A percentile compares a stretch with the other conserved stretches of the same genome.
These are phyloP conservation scores for Globomyces sp. DNA, from an alignment of 371 early-diverging fungal species.

Conservation along the genomic window DNA sequence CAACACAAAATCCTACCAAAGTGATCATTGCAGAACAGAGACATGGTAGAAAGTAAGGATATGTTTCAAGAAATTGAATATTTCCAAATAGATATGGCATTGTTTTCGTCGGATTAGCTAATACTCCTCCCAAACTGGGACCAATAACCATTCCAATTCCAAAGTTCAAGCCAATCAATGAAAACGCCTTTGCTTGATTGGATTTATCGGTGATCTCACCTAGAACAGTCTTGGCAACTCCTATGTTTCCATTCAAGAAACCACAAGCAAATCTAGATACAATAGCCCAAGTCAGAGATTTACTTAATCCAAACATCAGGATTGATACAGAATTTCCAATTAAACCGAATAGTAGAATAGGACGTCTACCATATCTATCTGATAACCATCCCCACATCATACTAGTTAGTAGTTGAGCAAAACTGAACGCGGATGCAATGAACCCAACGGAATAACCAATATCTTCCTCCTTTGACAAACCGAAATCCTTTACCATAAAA, in stretches of 20 bases:
- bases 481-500: conserved; percentile 41
- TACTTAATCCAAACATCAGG: conserved; percentile 70
- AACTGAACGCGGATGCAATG: conserved; percentile 19
- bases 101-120: conserved; percentile 69
- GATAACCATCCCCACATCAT: conserved; percentile 46
- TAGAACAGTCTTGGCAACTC: conserved; percentile 80
- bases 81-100: conserved; percentile 69
- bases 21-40: conserved; percentile 63
- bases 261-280: conserved; percentile 66
- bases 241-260: conserved; percentile 71
- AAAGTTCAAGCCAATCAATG: conserved; percentile 55
- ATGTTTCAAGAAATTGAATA: conserved; percentile 55
- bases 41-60: conserved; percentile 87
- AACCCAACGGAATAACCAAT: conserved; percentile 31
- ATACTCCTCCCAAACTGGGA: conserved; percentile 67
- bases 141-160: conserved; percentile 11
- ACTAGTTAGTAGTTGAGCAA: conserved; percentile 25
- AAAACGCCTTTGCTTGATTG: conserved; percentile 65
- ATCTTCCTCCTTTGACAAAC: conserved; percentile 16
- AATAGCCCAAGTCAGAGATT: conserved; percentile 24
- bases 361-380: conserved; percentile 76
- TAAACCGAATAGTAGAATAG: conserved; percentile 76
- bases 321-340: conserved; percentile 66
- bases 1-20: conserved; percentile 61
- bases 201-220: conserved; percentile 81